phyloP scores from a whole-genome alignment of 306 rosid genomes.

The Senna tora region DNA sequence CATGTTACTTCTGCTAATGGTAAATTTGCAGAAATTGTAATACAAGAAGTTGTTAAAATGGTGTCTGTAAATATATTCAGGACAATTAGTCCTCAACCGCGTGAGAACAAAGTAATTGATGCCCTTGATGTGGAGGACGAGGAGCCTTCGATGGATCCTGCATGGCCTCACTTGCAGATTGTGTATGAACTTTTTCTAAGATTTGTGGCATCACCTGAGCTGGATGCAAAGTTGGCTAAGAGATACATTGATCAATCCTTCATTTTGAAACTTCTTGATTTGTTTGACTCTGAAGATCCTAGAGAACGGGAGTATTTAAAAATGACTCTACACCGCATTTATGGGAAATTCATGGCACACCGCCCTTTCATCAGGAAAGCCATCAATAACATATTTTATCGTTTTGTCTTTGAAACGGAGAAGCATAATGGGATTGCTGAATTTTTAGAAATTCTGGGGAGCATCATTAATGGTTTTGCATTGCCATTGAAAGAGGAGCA shows the following conservation, averaged over 20 bases:
- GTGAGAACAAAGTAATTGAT: slow-evolving; percentile 55
- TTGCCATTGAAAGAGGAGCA: slow-evolving; percentile 77
- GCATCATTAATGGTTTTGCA: slow-evolving; percentile 69
- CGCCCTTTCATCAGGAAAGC: slow-evolving; percentile 71
- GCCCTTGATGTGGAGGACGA: slow-evolving; percentile 75
- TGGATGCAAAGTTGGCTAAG: slow-evolving; percentile 70
- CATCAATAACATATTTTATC: slow-evolving; percentile 63
- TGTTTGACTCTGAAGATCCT: slow-evolving; percentile 73
- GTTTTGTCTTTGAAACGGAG: slow-evolving; percentile 66
- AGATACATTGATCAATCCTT: slow-evolving; percentile 64
- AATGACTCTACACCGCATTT: slow-evolving; percentile 60
- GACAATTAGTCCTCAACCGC: slow-evolving; percentile 58
- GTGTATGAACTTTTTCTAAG: slow-evolving; percentile 66
- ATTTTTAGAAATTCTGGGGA: slow-evolving; percentile 46
- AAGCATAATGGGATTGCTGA: slow-evolving; percentile 66
- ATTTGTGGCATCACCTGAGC: slow-evolving; percentile 67
- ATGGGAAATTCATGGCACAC: slow-evolving; percentile 62
- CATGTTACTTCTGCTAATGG: slow-evolving; percentile 56
- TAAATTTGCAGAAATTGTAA: slow-evolving; percentile 58
- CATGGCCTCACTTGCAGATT: slow-evolving; percentile 76
- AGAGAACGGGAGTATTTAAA: slow-evolving; percentile 70
- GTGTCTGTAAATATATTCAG: slow-evolving; percentile 66
- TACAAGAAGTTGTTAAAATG: slow-evolving; percentile 64
- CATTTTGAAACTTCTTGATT: slow-evolving; percentile 64
- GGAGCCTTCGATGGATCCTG: slow-evolving; percentile 69